Evolutionary conservation across 2,329 filamentous ascomycete genomes (phyloP), one percentile per base, ranked within the genome.

Genomic region (Penicillium sp.): DNA sequence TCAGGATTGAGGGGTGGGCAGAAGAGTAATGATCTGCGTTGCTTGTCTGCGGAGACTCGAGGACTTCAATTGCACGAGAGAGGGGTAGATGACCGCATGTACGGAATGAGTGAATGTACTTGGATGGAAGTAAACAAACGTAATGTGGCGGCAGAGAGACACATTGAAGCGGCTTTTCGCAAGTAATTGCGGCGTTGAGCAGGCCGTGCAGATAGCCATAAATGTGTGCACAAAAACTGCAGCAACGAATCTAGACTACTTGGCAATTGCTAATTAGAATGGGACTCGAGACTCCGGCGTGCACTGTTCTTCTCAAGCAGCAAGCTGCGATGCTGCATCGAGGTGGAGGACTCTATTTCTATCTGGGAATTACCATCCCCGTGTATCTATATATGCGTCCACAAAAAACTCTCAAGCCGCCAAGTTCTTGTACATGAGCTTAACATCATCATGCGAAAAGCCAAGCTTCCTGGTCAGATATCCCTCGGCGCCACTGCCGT

Each of bases 401-500:
- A 19, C 14, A 3, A 22, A 3, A 22, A 8, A 7, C 16, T 33
- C n/a, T 55, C 46, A 58, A 19, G 38, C 37, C 10, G n/a, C 42
- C 53, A 73, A 43, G 38, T 71, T 73, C 49, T 26, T 59, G 8
- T 62, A 58, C 57, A 73, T 74, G 4, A 37, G 45, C 13, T 58
- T 25, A 11, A 73, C 30, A 49, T 74, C 69, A 2, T 57, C 46
- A 0, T 53, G 16, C 1, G 63, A 64, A 52, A 74, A 69, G 7
- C 63, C 69, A 58, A 73, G 59, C n/a, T 58, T 55, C 22, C 52
- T 58, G 11, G 56, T 68, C 42, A 73, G 30, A 57, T 69, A 74
- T 3, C 58, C 61, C 37, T 64, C 60, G 8, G 65, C 61, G n/a
- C 70, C 69, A 19, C 67, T 67, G n/a, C 61, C 52, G 33, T 64